These are phyloP conservation scores for Plicaturopsis crispa DNA, from an alignment of 768 basidiomycete species.

Conservation along the genomic window DNA sequence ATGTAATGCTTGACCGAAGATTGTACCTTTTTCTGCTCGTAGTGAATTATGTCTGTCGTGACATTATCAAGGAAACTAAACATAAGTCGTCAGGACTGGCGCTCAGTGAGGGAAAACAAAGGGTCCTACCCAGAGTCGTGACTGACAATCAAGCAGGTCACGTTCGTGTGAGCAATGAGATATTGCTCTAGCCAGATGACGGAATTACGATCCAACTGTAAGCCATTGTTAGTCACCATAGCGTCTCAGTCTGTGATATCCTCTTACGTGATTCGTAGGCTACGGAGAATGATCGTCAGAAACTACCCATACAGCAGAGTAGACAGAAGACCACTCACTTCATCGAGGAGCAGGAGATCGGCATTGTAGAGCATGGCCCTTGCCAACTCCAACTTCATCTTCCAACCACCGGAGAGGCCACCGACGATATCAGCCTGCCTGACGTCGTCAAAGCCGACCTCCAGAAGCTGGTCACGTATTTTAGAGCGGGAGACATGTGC, in stretches of 20 bases:
- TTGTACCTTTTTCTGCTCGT: constrained; percentile 82
- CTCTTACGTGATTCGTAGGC: constrained; percentile 86
- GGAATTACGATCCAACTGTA: constrained; percentile 71
- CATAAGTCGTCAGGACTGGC: constrained; percentile 8
- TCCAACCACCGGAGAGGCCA: constrained; percentile 95
- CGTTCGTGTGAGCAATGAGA: constrained; percentile 68
- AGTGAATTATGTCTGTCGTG: constrained; percentile 96
- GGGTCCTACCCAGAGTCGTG: constrained; percentile 86
- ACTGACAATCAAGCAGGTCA: constrained; percentile 91
- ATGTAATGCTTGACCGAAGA: no score
- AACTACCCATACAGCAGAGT: constrained; percentile 19
- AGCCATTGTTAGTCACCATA: no score
- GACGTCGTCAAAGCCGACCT: constrained; percentile 87
- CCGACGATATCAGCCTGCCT: constrained; percentile 83
- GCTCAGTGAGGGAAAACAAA: constrained; percentile 3
- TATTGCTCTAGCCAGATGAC: constrained; percentile 92
- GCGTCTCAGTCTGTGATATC: no score
- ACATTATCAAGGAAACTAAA: constrained; percentile 87
- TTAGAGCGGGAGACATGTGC: constrained; percentile 52
- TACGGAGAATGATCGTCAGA: no score
- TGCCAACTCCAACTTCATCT: constrained; percentile 97
- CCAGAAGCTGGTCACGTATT: constrained; percentile 72
- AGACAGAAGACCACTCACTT: constrained; percentile 38
- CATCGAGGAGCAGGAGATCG: constrained; percentile 77
- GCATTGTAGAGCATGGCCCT: constrained; percentile 97